A percentile compares a stretch with the other conserved stretches of the same genome.
Evolutionary conservation across 805 yeast species (phyloP).

Genomic region (Nakazawaea populi): DNA sequence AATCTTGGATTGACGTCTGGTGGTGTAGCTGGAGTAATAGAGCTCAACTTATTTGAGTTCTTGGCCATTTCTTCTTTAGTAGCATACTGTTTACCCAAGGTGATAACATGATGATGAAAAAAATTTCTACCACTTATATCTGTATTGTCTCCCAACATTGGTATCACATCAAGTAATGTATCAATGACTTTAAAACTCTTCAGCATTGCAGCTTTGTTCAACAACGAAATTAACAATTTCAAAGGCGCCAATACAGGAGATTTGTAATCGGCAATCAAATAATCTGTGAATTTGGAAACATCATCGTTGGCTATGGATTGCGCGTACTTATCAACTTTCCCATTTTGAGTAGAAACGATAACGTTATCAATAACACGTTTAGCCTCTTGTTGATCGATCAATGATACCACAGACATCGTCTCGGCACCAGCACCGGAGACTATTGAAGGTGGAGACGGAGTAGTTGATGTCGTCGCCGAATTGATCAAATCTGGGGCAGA

Average conservation of each 20-base stretch:
- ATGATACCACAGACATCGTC: background rate
- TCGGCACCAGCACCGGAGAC: constrained; percentile 13
- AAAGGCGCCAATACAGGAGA: constrained; percentile 45
- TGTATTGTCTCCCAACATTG: constrained; percentile 51
- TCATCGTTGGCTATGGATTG: constrained; percentile 22
- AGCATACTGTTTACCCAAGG: constrained; percentile 60
- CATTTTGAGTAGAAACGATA: background rate
- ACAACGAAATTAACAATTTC: constrained; percentile 50
- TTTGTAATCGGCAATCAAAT: constrained; percentile 36
- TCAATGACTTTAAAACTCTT: constrained; percentile 55
- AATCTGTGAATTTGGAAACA: constrained; percentile 11
- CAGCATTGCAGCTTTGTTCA: constrained; percentile 60
- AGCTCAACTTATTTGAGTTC: constrained; percentile 11
- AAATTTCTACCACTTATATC: constrained; percentile 82
- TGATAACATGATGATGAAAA: constrained; percentile 77
- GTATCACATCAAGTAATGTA: constrained; percentile 42
- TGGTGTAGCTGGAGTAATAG: constrained; percentile 42
- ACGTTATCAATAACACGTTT: background rate
- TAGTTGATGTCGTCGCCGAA: background rate
- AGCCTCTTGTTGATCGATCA: background rate
- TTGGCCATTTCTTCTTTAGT: constrained; percentile 21
- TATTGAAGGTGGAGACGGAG: constrained; percentile 9
- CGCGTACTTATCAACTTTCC: constrained; percentile 15
- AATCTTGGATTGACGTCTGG: constrained; percentile 43
- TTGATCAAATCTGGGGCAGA: background rate